Conservation (phyloP, 2,329 filamentous ascomycete species). For the Aspergillus sp. region DNA sequence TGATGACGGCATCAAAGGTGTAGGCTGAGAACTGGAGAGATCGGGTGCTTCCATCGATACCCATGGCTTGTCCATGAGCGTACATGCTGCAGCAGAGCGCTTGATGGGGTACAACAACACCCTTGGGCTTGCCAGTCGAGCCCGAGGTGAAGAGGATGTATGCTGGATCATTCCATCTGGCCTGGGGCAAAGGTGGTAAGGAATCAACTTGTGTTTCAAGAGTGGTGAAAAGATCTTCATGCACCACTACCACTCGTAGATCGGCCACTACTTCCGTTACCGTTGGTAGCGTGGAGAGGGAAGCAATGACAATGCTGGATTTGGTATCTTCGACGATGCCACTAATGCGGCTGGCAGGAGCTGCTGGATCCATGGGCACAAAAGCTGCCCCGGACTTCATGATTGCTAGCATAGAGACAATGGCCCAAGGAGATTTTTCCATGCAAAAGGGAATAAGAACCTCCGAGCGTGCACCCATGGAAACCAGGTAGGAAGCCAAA, state of each 20-base stretch:
- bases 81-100: slow-evolving; percentile 1
- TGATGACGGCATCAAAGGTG: slow-evolving; percentile 34
- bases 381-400: background rate
- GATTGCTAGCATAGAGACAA: background rate
- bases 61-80: background rate
- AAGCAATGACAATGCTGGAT: background rate
- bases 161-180: slow-evolving; percentile 8
- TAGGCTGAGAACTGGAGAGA: slow-evolving; percentile 33
- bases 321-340: background rate
- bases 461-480: background rate
- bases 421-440: background rate
- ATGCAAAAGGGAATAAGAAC: background rate
- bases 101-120: slow-evolving; percentile 30
- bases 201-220: too few relatives aligned
- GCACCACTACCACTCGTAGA: background rate
- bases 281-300: background rate
- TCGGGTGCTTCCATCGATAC: background rate
- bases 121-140: slow-evolving; percentile 40
- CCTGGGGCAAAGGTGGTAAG: too few relatives aligned
- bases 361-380: background rate
- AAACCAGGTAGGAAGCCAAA: too few relatives aligned
- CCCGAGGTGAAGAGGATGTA: slow-evolving; percentile 43
- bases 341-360: background rate
- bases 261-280: background rate
- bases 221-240: too few relatives aligned